Conservation (phyloP, 768 basidiomycete genomes). For the Suillus alpinus region DNA sequence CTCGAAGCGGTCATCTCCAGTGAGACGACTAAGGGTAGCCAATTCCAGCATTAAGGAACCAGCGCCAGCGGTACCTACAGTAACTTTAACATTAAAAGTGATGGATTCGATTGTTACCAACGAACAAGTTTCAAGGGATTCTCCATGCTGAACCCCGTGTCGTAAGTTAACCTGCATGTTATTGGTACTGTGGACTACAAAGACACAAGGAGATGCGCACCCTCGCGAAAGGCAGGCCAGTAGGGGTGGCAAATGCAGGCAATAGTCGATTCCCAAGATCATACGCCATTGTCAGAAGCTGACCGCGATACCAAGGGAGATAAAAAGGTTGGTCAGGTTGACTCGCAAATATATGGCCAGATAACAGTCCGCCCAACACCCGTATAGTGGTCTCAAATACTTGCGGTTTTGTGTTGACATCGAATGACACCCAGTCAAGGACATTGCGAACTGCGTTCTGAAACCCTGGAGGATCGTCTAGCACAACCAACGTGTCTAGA, state of each 20-base stretch:
- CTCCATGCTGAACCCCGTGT: slow-evolving; percentile 71
- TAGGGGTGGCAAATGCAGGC: slow-evolving; percentile 89
- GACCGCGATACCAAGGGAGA: slow-evolving; percentile 80
- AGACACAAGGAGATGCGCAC: slow-evolving; percentile 35
- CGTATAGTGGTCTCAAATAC: slow-evolving; percentile 97
- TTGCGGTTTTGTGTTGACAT: slow-evolving; percentile 95
- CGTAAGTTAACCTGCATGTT: slow-evolving; percentile 71
- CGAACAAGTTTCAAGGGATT: slow-evolving; percentile 84
- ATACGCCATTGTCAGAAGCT: slow-evolving; percentile 75
- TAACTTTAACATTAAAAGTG: slow-evolving; percentile 7
- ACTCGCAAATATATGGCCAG: slow-evolving; percentile 81
- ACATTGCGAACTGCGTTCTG: slow-evolving; percentile 81
- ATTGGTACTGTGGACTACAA: background rate
- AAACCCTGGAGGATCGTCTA: slow-evolving; percentile 75
- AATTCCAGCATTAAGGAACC: slow-evolving; percentile 94
- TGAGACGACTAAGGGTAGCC: slow-evolving; percentile 86
- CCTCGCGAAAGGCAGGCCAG: slow-evolving; percentile 89
- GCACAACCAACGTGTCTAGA: slow-evolving; percentile 87
- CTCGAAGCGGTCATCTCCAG: slow-evolving; percentile 88
- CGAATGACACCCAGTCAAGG: slow-evolving; percentile 82
- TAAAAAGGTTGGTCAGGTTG: slow-evolving; percentile 63
- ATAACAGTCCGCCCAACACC: slow-evolving; percentile 86
- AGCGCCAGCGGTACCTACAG: slow-evolving; percentile 83
- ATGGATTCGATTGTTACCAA: slow-evolving; percentile 12
- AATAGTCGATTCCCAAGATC: slow-evolving; percentile 85